Percentiles rank a stretch among this genome's conserved stretches.
Evolutionary conservation across 306 rosid genomes (phyloP).

Genomic region (Herpetospermum pedunculosum): DNA sequence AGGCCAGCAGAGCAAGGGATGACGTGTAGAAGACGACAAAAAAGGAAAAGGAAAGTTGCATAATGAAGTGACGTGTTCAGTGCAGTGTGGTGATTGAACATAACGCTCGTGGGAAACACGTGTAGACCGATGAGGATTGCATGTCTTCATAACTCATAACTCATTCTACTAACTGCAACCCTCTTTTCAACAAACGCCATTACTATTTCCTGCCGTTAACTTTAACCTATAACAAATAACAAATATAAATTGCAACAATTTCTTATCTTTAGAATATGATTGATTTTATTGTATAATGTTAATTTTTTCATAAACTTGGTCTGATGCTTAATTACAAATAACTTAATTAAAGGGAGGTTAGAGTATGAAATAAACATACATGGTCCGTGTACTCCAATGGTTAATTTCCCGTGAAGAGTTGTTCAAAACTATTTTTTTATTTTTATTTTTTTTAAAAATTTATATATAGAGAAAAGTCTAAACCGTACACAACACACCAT

Average conservation of each 20-base stretch:
- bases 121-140: not conserved
- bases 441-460: not conserved
- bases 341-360: no score
- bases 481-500: not conserved
- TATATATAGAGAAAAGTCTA: not conserved
- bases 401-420: not conserved
- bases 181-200: not conserved
- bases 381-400: not conserved
- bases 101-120: not conserved
- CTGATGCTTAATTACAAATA: no score
- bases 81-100: not conserved
- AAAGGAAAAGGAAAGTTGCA: not conserved
- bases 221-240: no score
- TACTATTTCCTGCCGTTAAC: not conserved
- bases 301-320: no score
- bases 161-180: not conserved
- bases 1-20: not conserved
- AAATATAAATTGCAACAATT: no score
- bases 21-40: slow-evolving; percentile 5
- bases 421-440: not conserved
- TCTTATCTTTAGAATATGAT: no score
- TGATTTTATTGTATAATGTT: no score
- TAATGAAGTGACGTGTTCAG: not conserved
- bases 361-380: not conserved
- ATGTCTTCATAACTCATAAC: not conserved